These are phyloP conservation scores for Monilinia vaccinii-corymbosi DNA, from an alignment of 2,329 filamentous ascomycete species.

Conservation along the genomic window DNA sequence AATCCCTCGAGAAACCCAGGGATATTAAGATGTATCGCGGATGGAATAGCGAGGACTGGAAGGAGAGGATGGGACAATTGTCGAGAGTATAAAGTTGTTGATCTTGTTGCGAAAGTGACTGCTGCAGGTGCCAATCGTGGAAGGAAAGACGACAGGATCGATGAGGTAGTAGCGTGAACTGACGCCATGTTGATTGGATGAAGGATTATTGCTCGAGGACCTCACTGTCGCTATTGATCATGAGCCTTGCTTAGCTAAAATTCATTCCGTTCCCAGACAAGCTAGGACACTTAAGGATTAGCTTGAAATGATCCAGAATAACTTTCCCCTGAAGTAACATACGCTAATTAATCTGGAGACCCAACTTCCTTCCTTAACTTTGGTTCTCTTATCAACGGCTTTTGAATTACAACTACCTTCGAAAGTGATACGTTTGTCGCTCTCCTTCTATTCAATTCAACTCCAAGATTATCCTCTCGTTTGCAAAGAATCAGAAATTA, in stretches of 20 bases:
- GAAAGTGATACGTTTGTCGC: conserved; percentile 8
- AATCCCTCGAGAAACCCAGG: conserved; percentile 68
- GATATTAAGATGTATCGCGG: conserved; percentile 49
- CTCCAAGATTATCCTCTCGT: neutral
- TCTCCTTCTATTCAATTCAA: neutral
- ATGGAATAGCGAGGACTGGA: conserved; percentile 49
- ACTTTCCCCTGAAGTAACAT: conserved; percentile 8
- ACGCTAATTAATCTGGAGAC: conserved; percentile 11
- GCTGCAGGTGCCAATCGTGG: conserved; percentile 42
- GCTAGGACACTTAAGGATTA: conserved; percentile 7
- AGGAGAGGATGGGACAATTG: conserved; percentile 41
- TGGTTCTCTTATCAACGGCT: conserved; percentile 11
- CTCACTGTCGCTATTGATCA: neutral
- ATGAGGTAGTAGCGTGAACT: conserved; percentile 33
- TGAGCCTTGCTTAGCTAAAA: neutral
- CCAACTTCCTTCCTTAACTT: conserved; percentile 11
- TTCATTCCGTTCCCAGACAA: conserved; percentile 4
- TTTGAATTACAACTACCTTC: conserved; percentile 4
- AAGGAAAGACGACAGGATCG: conserved; percentile 42
- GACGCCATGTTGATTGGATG: conserved; percentile 36
- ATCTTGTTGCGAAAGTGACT: conserved; percentile 35
- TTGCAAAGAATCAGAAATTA: conserved; percentile 2
- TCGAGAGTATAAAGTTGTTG: conserved; percentile 37
- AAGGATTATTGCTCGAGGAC: neutral
- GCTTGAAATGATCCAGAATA: conserved; percentile 1